Percentiles rank a stretch among this genome's conserved stretches.
Evolutionary conservation across 306 rosid genomes (phyloP).

Genomic region (Glycyrrhiza uralensis): DNA sequence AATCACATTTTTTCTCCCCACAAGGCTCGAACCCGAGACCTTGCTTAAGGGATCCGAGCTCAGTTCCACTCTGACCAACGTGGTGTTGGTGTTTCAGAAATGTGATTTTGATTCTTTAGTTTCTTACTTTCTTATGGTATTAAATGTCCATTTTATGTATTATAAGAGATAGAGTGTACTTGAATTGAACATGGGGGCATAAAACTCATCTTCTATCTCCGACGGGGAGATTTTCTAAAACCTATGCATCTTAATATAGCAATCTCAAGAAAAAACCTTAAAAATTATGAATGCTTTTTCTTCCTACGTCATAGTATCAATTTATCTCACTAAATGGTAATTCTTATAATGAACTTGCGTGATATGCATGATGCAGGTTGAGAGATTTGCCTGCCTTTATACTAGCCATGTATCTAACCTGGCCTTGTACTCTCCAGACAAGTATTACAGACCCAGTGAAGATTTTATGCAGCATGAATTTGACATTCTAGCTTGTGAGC

Average conservation of each 20-base stretch:
- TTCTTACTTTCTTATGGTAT: background rate
- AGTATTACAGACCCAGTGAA: conserved; percentile 95
- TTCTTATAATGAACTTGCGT: background rate
- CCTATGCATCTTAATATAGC: background rate
- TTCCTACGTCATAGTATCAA: background rate
- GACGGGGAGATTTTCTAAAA: background rate
- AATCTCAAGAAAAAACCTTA: background rate
- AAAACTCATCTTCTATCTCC: background rate
- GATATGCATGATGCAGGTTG: conserved; percentile 55
- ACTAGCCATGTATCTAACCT: conserved; percentile 92
- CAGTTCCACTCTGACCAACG: too few relatives aligned
- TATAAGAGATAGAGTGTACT: background rate
- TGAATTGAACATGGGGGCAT: background rate
- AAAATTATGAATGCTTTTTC: background rate
- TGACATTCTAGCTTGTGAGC: conserved; percentile 58
- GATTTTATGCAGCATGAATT: conserved; percentile 96
- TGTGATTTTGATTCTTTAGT: too few relatives aligned
- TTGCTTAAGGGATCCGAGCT: too few relatives aligned
- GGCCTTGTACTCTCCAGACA: conserved; percentile 81
- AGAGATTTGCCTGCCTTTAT: conserved; percentile 97
- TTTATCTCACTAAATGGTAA: background rate
- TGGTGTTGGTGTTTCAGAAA: too few relatives aligned
- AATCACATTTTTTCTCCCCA: too few relatives aligned
- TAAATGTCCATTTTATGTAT: background rate
- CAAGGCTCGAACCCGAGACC: too few relatives aligned